Evolutionary conservation across 345 rosid genomes (phyloP).

Genomic region (Cardamine resedifolia): DNA sequence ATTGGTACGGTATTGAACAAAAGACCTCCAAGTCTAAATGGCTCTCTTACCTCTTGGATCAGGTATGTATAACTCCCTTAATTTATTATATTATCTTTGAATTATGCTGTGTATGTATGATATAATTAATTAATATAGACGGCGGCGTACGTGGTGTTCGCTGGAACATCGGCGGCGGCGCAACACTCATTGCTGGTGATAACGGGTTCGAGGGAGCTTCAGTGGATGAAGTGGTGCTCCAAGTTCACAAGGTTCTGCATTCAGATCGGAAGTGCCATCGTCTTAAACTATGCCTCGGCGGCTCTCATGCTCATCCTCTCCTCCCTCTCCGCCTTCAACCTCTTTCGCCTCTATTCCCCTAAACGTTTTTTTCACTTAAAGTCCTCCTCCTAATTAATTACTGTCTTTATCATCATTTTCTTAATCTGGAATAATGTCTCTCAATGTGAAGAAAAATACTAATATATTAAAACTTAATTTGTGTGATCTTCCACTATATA

Average conservation of each 20-base stretch:
- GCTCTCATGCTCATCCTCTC: slow-evolving; percentile 43
- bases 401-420: neutral
- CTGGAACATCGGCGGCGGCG: slow-evolving; percentile 42
- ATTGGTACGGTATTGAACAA: slow-evolving; percentile 23
- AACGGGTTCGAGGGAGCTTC: slow-evolving; percentile 49
- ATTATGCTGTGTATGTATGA: neutral
- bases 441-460: slow-evolving; percentile 3
- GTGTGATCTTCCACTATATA: neutral
- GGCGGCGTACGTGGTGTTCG: slow-evolving; percentile 52
- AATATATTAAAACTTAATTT: neutral
- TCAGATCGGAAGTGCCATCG: slow-evolving; percentile 56
- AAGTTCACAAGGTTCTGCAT: slow-evolving; percentile 64
- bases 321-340: slow-evolving; percentile 57
- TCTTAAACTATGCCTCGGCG: slow-evolving; percentile 41
- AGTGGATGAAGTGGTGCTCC: slow-evolving; percentile 76
- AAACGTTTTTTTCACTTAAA: slow-evolving; percentile 46
- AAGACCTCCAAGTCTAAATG: slow-evolving; percentile 37
- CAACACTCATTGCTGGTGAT: slow-evolving; percentile 49
- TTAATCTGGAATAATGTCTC: slow-evolving; percentile 4
- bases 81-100: neutral
- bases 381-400: slow-evolving; percentile 17
- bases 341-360: slow-evolving; percentile 70
- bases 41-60: slow-evolving; percentile 56
- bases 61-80: slow-evolving; percentile 42
- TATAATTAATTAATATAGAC: slow-evolving; percentile 32